Base-by-base conservation (phyloP, 2,329 filamentous ascomycete species). In the Neofusicoccum cordaticola region DNA sequence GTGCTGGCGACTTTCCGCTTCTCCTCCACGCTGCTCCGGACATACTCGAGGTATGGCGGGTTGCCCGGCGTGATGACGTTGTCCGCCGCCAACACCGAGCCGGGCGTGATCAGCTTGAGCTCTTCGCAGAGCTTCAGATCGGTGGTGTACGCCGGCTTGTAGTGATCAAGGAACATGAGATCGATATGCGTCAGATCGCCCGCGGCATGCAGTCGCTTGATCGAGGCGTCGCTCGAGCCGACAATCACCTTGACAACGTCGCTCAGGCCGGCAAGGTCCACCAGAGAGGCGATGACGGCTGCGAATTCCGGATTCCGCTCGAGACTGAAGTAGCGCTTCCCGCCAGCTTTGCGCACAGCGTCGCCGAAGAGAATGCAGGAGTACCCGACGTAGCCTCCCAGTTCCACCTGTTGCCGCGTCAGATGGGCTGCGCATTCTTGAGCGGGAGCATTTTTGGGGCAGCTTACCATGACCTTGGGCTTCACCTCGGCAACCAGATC, bases 381-480 rank as follows among this genome's bases (percentile, higher is more conserved):
- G 80, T 95, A 95, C 47, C 91, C 91, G 19, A 93, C 84, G 75
- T 94, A 95, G 56, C 90, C 89, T 52, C 92, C 91, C 0, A 95
- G 82, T 73, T 96, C 91, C 52, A 94, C 83, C 80, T 65, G 45
- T 45, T 65, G 52, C 39, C 34, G 6, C 13, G 69, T 72, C 66
- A 73, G 62, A 37, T 4, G 39, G 12, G 27, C 6, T 12, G 31
- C 44, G 12, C n/a, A 17, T 15, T 35, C 41, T 7, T 47, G 37
- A 9, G 47, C 22, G 4, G 6, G 7, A 8, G 9, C 27, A 31
- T 13, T 34, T 7, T 37, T 12, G 17, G 42, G 45, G 13, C 17
- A 19, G 41, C 61, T 63, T 73, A 85, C 85, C 86, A 93, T 91
- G 2, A 82, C 82, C 62, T 85, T 75, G 0, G 90, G 90, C 73